These are phyloP conservation scores for Russula brevipes DNA, from an alignment of 768 basidiomycete species.

Conservation along the genomic window DNA sequence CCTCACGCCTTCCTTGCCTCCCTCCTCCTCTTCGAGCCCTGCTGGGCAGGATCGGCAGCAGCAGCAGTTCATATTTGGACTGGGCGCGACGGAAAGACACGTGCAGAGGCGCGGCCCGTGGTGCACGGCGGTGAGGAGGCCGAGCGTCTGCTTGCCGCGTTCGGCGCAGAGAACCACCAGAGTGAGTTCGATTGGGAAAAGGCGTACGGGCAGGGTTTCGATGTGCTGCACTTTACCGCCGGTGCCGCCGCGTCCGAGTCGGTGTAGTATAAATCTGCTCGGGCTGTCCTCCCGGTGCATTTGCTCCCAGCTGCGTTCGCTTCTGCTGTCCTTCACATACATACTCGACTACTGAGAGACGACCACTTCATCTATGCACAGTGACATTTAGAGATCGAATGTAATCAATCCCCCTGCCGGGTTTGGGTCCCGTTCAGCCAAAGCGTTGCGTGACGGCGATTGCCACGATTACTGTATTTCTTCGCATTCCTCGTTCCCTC, in stretches of 20 bases:
- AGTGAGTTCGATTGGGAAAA: conserved; percentile 67
- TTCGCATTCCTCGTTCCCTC: too few species aligned
- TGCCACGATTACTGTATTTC: too few species aligned
- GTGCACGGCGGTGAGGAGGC: conserved; percentile 48
- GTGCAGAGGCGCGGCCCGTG: conserved; percentile 48
- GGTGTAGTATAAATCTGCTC: neutral
- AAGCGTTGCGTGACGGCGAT: too few species aligned
- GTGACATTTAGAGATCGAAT: too few species aligned
- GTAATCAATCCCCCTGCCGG: too few species aligned
- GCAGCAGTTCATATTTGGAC: conserved; percentile 57
- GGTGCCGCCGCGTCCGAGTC: neutral
- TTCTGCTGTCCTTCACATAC: neutral
- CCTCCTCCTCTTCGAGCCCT: neutral
- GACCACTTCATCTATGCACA: too few species aligned
- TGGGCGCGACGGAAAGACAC: conserved; percentile 64
- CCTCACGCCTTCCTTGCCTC: conserved; percentile 35
- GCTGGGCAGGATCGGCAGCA: conserved; percentile 27
- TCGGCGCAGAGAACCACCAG: conserved; percentile 69
- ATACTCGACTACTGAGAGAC: too few species aligned
- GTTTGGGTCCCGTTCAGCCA: too few species aligned
- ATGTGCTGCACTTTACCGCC: conserved; percentile 49
- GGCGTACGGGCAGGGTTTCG: conserved; percentile 61
- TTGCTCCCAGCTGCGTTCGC: neutral
- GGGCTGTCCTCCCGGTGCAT: neutral
- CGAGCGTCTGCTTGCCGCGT: conserved; percentile 49